phyloP scores from a whole-genome alignment of 306 rosid species.

The Begonia loranthoides region DNA sequence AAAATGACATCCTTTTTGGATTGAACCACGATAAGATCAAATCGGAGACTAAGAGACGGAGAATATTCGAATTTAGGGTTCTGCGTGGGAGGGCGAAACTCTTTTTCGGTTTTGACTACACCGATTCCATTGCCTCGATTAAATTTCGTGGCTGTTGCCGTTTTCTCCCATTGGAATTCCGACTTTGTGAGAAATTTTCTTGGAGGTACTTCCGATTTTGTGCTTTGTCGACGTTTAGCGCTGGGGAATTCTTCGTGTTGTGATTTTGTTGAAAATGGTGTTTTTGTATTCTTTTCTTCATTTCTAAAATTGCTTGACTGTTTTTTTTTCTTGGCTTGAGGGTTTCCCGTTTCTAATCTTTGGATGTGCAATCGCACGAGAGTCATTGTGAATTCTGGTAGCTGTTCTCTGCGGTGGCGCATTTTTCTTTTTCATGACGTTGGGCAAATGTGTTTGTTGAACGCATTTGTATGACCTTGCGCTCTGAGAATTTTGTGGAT shows the following conservation, averaged over 20 bases:
- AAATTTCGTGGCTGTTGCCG: not conserved
- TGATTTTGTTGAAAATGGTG: not conserved
- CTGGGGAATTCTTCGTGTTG: not conserved
- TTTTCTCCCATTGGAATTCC: not conserved
- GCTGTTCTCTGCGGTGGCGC: too few relatives aligned
- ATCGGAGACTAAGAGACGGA: not conserved
- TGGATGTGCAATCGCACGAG: too few relatives aligned
- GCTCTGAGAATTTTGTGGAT: too few relatives aligned
- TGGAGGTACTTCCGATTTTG: not conserved
- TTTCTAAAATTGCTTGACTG: too few relatives aligned
- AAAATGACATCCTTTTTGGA: too few relatives aligned
- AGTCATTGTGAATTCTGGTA: too few relatives aligned
- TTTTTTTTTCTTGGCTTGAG: too few relatives aligned
- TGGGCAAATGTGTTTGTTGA: too few relatives aligned
- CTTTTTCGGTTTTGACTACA: not conserved
- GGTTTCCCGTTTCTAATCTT: too few relatives aligned
- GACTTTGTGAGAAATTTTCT: not conserved
- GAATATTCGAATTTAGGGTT: constrained; percentile 11
- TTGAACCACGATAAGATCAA: not conserved
- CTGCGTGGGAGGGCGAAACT: not conserved
- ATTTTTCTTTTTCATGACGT: too few relatives aligned
- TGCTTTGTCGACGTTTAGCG: not conserved
- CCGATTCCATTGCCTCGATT: not conserved
- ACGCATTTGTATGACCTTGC: too few relatives aligned
- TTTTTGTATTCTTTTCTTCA: too few relatives aligned